Base-by-base conservation (phyloP, 345 rosid species). In the Aethionema arabicum region DNA sequence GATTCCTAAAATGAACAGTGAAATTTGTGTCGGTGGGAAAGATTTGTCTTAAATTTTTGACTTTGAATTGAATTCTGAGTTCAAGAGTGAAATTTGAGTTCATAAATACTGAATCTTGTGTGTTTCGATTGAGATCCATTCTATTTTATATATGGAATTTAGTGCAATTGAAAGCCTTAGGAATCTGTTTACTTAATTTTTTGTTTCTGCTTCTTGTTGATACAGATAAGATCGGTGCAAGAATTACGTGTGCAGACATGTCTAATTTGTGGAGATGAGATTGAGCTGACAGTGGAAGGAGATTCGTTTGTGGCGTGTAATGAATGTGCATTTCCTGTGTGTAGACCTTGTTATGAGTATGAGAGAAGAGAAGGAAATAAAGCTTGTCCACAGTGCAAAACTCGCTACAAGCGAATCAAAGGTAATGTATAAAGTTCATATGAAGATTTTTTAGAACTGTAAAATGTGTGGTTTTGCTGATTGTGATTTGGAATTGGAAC, bases 251-350 rank as follows among this genome's bases (percentile, higher is more conserved):
- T 90, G 40, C 91, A 86, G 65, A 78, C 77, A 66, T 91, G 98
- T 72, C 95, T 88, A 83, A 91, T 91, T 69, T 91, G 98, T 72
- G 90, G 90, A 27, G 98, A 91, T 77, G 95, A 88, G 77, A 77
- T 91, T 12, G 96, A 86, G 69, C 14, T 88, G 12, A 74, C 77
- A 1, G 82, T 32, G 32, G 81, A 78, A 51, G 96, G 96, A 45
- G 98, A 91, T 73, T 86, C 84, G 21, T 88, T 91, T 76, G 90
- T 91, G 78, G 98, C 96, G 4, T 91, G 98, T 79, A 86, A 91
- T 60, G 98, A 91, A 74, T 91, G 96, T 83, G 98, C 96, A 42
- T 91, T 91, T 82, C 98, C 98, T 32, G 90, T 91, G 11, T 91
- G 98, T 71, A 80, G 96, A 74, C 72, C 81, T 72, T 91, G 98